phyloP scores from a whole-genome alignment of 371 early-diverging fungal species.

The Apophysomyces variabilis region DNA sequence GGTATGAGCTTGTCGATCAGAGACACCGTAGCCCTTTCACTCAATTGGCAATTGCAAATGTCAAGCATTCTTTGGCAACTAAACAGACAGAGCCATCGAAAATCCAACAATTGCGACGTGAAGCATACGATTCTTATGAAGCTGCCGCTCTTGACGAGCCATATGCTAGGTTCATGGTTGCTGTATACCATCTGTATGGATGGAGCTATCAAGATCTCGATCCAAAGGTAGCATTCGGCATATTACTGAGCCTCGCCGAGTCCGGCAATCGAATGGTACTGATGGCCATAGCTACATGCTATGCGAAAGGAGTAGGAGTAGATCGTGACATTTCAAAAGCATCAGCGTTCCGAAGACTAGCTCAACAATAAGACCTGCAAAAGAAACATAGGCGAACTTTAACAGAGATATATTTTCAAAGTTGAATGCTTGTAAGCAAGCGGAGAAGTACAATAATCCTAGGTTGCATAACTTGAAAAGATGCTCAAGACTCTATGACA shows the following conservation, averaged over 20 bases:
- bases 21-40: not conserved
- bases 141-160: constrained; percentile 6
- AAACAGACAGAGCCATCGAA: not conserved
- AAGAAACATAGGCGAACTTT: no score
- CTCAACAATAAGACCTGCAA: no score
- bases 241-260: constrained; percentile 19
- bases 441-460: no score
- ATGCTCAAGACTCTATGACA: no score
- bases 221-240: constrained; percentile 15
- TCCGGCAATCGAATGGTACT: constrained; percentile 18
- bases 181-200: constrained; percentile 31
- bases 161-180: constrained; percentile 28
- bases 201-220: constrained; percentile 23
- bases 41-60: constrained; percentile 22
- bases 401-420: no score
- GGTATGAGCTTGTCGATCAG: not conserved
- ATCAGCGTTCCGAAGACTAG: constrained; percentile 2
- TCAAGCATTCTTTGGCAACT: constrained; percentile 20
- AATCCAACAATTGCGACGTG: constrained; percentile 8
- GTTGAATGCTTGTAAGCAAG: no score
- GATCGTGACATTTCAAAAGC: constrained; percentile 19
- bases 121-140: constrained; percentile 21
- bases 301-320: constrained; percentile 27
- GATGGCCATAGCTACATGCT: constrained; percentile 26
- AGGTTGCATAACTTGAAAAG: no score